phyloP scores from a whole-genome alignment of 2,329 filamentous ascomycete species.

The Metarhizium humberi region DNA sequence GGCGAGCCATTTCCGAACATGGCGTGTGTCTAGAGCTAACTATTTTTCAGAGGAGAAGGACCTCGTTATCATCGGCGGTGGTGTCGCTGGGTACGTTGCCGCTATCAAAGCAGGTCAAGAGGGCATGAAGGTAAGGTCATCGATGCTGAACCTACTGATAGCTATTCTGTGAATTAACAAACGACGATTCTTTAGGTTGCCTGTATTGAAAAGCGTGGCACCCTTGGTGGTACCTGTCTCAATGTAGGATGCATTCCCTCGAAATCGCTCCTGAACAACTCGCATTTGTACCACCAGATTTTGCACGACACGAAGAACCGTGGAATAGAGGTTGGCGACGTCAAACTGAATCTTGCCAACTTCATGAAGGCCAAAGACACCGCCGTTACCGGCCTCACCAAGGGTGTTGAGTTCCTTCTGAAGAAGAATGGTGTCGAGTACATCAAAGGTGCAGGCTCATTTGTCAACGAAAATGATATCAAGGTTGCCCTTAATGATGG shows the following conservation, averaged over 20 bases:
- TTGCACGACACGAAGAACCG: slow-evolving; percentile 95
- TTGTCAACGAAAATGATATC: slow-evolving; percentile 82
- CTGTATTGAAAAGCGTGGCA: slow-evolving; percentile 97
- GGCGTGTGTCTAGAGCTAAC: slow-evolving; percentile 26
- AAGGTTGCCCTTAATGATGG: slow-evolving; percentile 86
- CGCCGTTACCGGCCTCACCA: slow-evolving; percentile 80
- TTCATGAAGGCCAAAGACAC: slow-evolving; percentile 99
- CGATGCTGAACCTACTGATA: background rate
- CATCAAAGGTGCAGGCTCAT: slow-evolving; percentile 84
- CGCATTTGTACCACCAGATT: slow-evolving; percentile 94
- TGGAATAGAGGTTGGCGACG: slow-evolving; percentile 94
- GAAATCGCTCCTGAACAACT: slow-evolving; percentile 99
- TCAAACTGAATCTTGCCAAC: slow-evolving; percentile 87
- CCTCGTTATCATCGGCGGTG: slow-evolving; percentile 93
- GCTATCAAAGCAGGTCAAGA: slow-evolving; percentile 98
- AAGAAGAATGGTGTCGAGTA: slow-evolving; percentile 99
- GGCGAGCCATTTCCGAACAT: background rate
- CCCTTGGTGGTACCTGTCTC: slow-evolving; percentile 90
- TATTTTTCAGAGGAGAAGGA: slow-evolving; percentile 73
- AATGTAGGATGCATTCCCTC: slow-evolving; percentile 99
- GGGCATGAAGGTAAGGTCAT: slow-evolving; percentile 68
- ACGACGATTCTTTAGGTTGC: slow-evolving; percentile 52
- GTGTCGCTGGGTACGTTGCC: slow-evolving; percentile 96
- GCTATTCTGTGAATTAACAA: slow-evolving; percentile 3
- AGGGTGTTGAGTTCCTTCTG: slow-evolving; percentile 95